phyloP scores from a whole-genome alignment of 1,284 basidiomycete species.

The Clitocybe nebularis region DNA sequence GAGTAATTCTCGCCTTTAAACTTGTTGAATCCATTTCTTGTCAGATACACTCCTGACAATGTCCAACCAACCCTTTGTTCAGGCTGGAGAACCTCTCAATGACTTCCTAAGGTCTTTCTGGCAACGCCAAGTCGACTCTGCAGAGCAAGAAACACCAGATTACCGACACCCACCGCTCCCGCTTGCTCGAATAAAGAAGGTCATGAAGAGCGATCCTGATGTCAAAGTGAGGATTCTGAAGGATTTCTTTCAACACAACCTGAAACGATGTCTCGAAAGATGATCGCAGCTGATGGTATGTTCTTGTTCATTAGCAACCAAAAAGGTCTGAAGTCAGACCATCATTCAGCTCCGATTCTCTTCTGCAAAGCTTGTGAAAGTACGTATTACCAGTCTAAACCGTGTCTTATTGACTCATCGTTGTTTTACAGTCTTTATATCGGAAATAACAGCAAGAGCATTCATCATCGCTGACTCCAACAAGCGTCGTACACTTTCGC shows the following conservation, averaged over 20 bases:
- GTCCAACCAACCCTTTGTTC: slow-evolving; percentile 46
- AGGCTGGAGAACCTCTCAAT: slow-evolving; percentile 71
- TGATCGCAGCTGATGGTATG: slow-evolving; percentile 92
- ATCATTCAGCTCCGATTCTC: slow-evolving; percentile 73
- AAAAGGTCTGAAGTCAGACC: slow-evolving; percentile 1
- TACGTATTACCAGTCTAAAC: slow-evolving; percentile 37
- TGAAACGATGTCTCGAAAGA: slow-evolving; percentile 42
- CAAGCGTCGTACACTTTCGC: slow-evolving; percentile 87
- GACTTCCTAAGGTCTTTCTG: slow-evolving; percentile 80
- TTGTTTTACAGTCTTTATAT: slow-evolving; percentile 84
- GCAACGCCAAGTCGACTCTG: slow-evolving; percentile 77
- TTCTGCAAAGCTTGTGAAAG: slow-evolving; percentile 97
- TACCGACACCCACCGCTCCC: slow-evolving; percentile 85
- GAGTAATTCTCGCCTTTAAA: no score
- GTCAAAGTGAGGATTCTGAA: slow-evolving; percentile 66
- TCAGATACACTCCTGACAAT: slow-evolving; percentile 9
- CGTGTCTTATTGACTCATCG: neutral
- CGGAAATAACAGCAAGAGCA: slow-evolving; percentile 89
- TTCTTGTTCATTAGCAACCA: slow-evolving; percentile 10
- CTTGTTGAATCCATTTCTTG: neutral
- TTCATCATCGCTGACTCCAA: slow-evolving; percentile 93
- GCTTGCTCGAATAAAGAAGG: slow-evolving; percentile 92
- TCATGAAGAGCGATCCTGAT: slow-evolving; percentile 97
- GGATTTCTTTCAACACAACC: slow-evolving; percentile 2
- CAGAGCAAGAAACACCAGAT: slow-evolving; percentile 80